Evolutionary conservation across 2,329 filamentous ascomycete species (phyloP).

Genomic region (Coniochaeta hoffmannii): DNA sequence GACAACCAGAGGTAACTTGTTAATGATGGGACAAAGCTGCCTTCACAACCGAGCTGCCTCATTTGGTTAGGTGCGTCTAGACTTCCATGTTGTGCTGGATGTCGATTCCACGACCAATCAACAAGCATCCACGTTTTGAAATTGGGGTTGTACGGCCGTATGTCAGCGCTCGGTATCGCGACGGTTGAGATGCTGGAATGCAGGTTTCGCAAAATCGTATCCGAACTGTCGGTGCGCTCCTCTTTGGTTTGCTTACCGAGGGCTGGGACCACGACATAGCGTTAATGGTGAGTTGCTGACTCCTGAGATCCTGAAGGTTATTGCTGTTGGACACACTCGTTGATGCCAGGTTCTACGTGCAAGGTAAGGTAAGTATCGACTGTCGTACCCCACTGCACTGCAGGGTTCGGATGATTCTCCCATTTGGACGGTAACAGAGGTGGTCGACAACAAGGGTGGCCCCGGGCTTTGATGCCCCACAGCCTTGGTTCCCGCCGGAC

Average conservation of each 20-base stretch:
- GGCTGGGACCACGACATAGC: no score
- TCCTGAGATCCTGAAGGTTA: no score
- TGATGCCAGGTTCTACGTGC: not conserved
- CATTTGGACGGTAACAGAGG: constrained; percentile 10
- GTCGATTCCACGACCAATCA: not conserved
- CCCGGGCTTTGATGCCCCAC: constrained; percentile 8
- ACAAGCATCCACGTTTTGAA: not conserved
- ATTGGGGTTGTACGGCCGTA: not conserved
- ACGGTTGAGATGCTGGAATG: not conserved
- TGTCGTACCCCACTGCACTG: not conserved
- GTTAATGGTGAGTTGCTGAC: no score
- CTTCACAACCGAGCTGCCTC: not conserved
- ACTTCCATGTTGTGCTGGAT: not conserved
- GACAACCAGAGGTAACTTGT: not conserved
- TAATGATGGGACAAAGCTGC: not conserved
- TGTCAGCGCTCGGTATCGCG: not conserved
- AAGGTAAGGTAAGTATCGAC: no score
- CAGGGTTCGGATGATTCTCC: constrained; percentile 12
- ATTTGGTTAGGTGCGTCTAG: not conserved
- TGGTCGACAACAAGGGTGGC: constrained; percentile 1
- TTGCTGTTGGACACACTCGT: not conserved
- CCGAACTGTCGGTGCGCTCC: not conserved
- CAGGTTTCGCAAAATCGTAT: not conserved
- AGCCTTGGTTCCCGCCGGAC: not conserved
- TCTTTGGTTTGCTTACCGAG: not conserved